These are phyloP conservation scores for Cytospora paraplurivora DNA, from an alignment of 2,329 filamentous ascomycete genomes.

Conservation along the genomic window DNA sequence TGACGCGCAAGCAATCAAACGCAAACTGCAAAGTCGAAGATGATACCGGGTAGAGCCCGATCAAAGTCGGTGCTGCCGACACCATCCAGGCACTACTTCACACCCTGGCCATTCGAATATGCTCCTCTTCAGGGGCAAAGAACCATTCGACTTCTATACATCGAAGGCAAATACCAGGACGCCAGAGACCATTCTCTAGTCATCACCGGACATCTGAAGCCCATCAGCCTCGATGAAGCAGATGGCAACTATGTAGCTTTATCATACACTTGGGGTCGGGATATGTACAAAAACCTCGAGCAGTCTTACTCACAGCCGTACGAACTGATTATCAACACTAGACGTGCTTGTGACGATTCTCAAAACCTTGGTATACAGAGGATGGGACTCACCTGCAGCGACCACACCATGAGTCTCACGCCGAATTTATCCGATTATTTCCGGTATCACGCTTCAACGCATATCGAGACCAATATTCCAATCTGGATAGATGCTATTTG, in stretches of 20 bases:
- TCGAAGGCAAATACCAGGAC: not conserved
- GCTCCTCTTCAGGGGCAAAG: not conserved
- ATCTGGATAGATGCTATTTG: not conserved
- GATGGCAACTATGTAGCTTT: slow-evolving; percentile 1
- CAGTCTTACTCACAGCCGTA: not conserved
- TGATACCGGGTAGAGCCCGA: not conserved
- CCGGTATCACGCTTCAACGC: not conserved
- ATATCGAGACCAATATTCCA: not conserved
- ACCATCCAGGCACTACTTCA: not conserved
- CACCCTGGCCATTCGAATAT: not conserved
- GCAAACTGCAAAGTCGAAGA: too few species aligned
- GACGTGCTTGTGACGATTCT: not conserved
- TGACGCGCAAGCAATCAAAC: too few species aligned
- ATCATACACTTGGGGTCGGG: slow-evolving; percentile 2
- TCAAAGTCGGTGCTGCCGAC: not conserved
- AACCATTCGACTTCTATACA: not conserved
- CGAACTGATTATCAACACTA: not conserved
- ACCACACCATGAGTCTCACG: not conserved
- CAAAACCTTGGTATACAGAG: not conserved
- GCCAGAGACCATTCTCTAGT: not conserved
- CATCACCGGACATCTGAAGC: not conserved
- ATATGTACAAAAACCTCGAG: not conserved
- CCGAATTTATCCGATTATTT: slow-evolving; percentile 1
- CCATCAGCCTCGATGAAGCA: not conserved
- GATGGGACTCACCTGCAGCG: not conserved